phyloP scores from a whole-genome alignment of 148 eudicot species.

The Camellia granthamiana region DNA sequence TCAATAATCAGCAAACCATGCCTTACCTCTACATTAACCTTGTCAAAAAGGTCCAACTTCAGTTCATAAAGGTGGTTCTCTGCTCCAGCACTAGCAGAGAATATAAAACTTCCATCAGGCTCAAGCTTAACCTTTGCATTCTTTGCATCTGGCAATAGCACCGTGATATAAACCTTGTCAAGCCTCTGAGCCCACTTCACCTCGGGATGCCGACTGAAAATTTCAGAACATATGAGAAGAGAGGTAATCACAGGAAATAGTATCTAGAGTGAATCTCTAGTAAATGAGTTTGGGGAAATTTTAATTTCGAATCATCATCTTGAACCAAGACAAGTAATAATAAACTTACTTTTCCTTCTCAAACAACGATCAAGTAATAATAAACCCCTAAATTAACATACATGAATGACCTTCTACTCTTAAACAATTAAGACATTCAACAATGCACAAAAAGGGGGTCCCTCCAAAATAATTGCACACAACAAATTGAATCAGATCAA shows the following conservation, averaged over 20 bases:
- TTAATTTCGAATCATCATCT: background rate
- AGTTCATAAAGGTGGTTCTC: conserved; percentile 60
- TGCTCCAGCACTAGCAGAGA: conserved; percentile 70
- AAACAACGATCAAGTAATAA: background rate
- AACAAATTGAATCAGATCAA: too few relatives aligned
- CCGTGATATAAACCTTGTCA: conserved; percentile 79
- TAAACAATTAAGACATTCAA: too few relatives aligned
- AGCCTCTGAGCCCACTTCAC: conserved; percentile 96
- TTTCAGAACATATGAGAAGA: background rate
- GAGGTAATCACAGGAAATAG: background rate
- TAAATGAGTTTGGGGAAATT: background rate
- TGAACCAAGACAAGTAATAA: background rate
- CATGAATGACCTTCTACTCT: too few relatives aligned
- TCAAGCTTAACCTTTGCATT: conserved; percentile 75
- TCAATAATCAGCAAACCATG: background rate
- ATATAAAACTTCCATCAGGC: conserved; percentile 77
- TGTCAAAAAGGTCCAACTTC: conserved; percentile 73
- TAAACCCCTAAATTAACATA: too few relatives aligned
- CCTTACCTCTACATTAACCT: conserved; percentile 86
- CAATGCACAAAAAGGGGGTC: too few relatives aligned
- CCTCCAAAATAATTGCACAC: too few relatives aligned
- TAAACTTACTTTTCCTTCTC: background rate
- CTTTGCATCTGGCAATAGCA: conserved; percentile 78
- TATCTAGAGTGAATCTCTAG: background rate
- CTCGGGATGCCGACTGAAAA: conserved; percentile 82